Base-by-base conservation (phyloP, 2,329 filamentous ascomycete species). In the Claviceps humidiphila region DNA sequence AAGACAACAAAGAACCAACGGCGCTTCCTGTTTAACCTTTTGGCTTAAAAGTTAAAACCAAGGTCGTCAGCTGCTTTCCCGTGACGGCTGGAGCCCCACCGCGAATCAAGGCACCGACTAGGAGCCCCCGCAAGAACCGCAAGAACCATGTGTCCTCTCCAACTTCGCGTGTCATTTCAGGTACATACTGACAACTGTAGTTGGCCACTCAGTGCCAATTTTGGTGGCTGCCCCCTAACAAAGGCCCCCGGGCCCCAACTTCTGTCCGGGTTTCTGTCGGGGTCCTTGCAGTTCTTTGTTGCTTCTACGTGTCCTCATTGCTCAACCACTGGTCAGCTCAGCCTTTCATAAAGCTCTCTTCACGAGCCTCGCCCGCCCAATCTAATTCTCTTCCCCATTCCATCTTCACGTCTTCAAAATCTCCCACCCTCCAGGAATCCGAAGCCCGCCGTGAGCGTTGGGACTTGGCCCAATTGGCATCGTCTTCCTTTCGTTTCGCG, bases 381-480 rank as follows among this genome's bases (percentile, higher is more conserved):
- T 56, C 55, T 53, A 58, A 53, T 52, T 54, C 53, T 54, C 42
- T 54, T 48, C 52, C 54, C 38, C 46, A 54, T 51, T 54, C 54
- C 54, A 39, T 54, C 51, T 53, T 54, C 37, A 44, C 54, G 50
- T 53, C 39, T 50, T 44, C 34, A 56, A 54, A 50, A 55, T 53
- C 54, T 56, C 52, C 58, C 58, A 58, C 57, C 62, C 60, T 64
- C 61, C 13, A 59, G 62, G 57, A 53, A 51, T 6, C 13, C 44
- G 30, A 39, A 49, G 41, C 17, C 51, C 50, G 60, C 56, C 59
- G 64, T 56, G 59, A 65, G 62, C 62, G 57, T 56, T 59, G 59
- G 62, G 60, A 53, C 38, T 52, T 47, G 30, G 52, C 34, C 47
- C 54, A 51, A 49, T 57, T 57, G 51, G 49, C 54, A 50, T 51